These are phyloP conservation scores for Trichophaea hybrida DNA, from an alignment of 2,329 filamentous ascomycete species.

Conservation along the genomic window DNA sequence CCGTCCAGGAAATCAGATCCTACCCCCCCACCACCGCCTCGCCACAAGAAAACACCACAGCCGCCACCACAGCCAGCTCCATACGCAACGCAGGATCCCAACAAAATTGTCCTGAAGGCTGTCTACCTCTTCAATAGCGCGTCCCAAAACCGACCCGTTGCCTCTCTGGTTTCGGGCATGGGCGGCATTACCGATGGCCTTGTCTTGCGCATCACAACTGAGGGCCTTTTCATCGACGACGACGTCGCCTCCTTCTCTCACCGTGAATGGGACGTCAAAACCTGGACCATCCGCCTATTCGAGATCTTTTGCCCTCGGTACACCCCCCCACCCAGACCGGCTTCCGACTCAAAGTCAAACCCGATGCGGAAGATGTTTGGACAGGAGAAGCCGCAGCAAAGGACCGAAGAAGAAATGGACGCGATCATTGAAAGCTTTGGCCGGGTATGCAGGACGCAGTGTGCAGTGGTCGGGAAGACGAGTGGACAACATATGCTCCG, in stretches of 20 bases:
- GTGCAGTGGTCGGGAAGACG: constrained; percentile 33
- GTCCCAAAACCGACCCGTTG: constrained; percentile 76
- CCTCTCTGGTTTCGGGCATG: constrained; percentile 71
- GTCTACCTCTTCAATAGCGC: constrained; percentile 88
- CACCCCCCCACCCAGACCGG: constrained; percentile 33
- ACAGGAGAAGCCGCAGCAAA: constrained; percentile 9
- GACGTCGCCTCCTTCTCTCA: constrained; percentile 83
- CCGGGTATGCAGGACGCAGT: constrained; percentile 18
- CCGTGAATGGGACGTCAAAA: constrained; percentile 96
- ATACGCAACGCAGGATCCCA: constrained; percentile 64
- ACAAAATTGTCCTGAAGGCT: constrained; percentile 90
- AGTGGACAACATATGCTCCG: constrained; percentile 46
- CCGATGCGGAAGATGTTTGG: constrained; percentile 13
- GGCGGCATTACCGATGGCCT: constrained; percentile 81
- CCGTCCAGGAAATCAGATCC: constrained; percentile 38
- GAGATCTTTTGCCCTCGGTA: constrained; percentile 72
- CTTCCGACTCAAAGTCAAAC: constrained; percentile 24
- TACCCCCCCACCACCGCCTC: constrained; percentile 37
- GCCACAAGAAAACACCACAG: constrained; percentile 30
- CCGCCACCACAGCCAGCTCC: constrained; percentile 39
- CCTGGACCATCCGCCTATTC: constrained; percentile 86
- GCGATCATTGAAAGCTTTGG: constrained; percentile 22
- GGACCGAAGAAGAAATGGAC: constrained; percentile 23
- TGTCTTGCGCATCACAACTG: constrained; percentile 79
- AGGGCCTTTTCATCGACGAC: constrained; percentile 94